A percentile compares a stretch with the other conserved stretches of the same genome.
Evolutionary conservation across 768 basidiomycete species (phyloP).

Genomic region (Suillus discolor): DNA sequence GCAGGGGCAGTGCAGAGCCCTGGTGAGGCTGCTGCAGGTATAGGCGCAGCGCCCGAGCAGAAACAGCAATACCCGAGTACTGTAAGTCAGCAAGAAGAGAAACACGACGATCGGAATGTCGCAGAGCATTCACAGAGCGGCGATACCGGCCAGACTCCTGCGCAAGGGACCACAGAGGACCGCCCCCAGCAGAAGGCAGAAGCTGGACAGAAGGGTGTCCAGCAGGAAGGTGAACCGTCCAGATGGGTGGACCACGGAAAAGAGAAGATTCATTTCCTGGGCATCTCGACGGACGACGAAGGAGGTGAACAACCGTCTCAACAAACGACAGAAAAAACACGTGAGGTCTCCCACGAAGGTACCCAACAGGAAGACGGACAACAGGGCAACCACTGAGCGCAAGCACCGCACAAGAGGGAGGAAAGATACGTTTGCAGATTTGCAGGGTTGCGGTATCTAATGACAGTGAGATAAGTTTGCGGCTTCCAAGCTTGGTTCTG

Average conservation of each 20-base stretch:
- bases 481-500: not conserved
- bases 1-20: not conserved
- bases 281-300: not conserved
- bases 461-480: not conserved
- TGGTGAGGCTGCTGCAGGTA: not conserved
- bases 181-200: not conserved
- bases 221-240: not conserved
- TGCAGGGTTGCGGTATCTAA: not conserved
- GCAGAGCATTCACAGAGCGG: not conserved
- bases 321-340: not conserved
- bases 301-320: not conserved
- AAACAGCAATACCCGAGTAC: not conserved
- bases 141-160: not conserved
- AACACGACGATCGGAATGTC: not conserved
- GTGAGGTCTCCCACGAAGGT: not conserved
- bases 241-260: not conserved
- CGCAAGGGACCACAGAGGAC: not conserved
- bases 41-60: not conserved
- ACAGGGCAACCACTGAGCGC: not conserved
- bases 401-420: not conserved
- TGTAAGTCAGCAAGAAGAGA: not conserved
- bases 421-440: not conserved
- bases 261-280: not conserved
- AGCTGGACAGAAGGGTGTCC: not conserved
- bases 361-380: not conserved